Conservation (phyloP, 371 early-diverging fungal species). For the Zopfochytrium polystomum region DNA sequence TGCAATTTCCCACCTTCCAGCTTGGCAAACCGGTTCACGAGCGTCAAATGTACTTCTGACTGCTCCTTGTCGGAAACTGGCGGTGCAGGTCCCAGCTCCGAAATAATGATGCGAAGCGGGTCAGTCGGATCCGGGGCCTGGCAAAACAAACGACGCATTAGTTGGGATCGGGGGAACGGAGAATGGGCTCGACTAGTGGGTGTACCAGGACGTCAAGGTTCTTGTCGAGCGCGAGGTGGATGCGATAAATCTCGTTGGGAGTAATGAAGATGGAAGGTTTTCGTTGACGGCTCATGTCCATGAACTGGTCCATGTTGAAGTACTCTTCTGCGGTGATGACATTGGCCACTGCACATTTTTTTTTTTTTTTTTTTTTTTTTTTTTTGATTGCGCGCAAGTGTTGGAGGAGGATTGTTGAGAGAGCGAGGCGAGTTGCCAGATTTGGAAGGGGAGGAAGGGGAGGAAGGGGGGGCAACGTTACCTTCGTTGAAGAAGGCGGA, state of each 20-base stretch:
- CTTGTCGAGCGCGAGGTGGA: slow-evolving; percentile 76
- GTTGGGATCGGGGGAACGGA: slow-evolving; percentile 1
- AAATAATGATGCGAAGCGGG: slow-evolving; percentile 71
- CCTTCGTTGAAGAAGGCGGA: slow-evolving; percentile 69
- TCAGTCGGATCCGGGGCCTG: slow-evolving; percentile 61
- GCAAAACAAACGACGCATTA: neutral
- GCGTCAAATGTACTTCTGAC: slow-evolving; percentile 55
- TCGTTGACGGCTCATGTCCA: slow-evolving; percentile 76
- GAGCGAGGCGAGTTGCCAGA: neutral
- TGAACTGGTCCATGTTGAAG: slow-evolving; percentile 86
- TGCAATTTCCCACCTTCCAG: slow-evolving; percentile 27
- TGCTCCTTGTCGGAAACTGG: slow-evolving; percentile 55
- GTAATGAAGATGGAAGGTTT: slow-evolving; percentile 88
- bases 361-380: neutral
- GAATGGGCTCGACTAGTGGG: neutral
- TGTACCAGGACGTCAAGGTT: slow-evolving; percentile 59
- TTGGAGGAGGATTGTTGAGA: too few species aligned
- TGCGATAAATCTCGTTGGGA: slow-evolving; percentile 81
- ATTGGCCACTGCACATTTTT: slow-evolving; percentile 59
- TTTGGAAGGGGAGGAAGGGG: neutral
- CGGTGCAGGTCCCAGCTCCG: slow-evolving; percentile 80
- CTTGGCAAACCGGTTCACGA: slow-evolving; percentile 68
- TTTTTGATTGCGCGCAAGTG: too few species aligned
- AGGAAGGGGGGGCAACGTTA: slow-evolving; percentile 31
- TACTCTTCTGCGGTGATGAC: slow-evolving; percentile 83